Evolutionary conservation across 768 basidiomycete genomes (phyloP), one percentile per base, ranked within the genome.

Genomic region (Cystofilobasidium macerans): DNA sequence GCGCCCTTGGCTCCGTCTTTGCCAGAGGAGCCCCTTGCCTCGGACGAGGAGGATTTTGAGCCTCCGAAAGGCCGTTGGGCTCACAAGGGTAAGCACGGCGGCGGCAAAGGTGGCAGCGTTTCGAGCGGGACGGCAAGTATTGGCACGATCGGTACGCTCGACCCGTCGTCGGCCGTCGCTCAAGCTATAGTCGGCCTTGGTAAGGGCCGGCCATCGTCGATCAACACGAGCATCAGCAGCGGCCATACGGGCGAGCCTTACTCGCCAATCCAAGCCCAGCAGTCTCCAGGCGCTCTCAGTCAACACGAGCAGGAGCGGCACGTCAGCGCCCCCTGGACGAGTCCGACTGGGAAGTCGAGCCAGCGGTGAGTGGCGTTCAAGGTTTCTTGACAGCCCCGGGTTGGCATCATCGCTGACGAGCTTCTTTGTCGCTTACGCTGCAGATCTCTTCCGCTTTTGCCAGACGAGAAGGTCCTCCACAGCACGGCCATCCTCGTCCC

Each of bases 251-350:
- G 51, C 26, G 51, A 30, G 8, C 51, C 51, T 18, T 40, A 60
- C 30, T 42, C 43, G 30, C 58, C 38, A 8, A 60, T 60, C 26
- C 22, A 16, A 43, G 26, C 12, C 28, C 13, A 32, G 13, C 32
- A 26, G 51, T 30, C 51, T 3, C 18, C 16, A 7, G 16, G 28
- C 14, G 12, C 14, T 20, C 32, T 30, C 14, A 16, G n/a, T n/a
- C n/a, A 18, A 2, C 13, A 7, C 51, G 51, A 54, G 6, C 51
- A 54, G 30, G 65, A 61, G 40, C 40, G 65, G 33, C 22, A 40
- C 7, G 53, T 64, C n/a, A 68, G 67, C 48, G 62, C 61, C 18
- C 67, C 67, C 2, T 68, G 67, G 67, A 7, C 40, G 45, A 68
- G 67, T 51, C 67, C 67, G 11, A 47, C 42, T 14, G 57, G 11